Evolutionary conservation across 805 yeast species (phyloP), one percentile per base, ranked within the genome.

Genomic region (Metschnikowia similis): DNA sequence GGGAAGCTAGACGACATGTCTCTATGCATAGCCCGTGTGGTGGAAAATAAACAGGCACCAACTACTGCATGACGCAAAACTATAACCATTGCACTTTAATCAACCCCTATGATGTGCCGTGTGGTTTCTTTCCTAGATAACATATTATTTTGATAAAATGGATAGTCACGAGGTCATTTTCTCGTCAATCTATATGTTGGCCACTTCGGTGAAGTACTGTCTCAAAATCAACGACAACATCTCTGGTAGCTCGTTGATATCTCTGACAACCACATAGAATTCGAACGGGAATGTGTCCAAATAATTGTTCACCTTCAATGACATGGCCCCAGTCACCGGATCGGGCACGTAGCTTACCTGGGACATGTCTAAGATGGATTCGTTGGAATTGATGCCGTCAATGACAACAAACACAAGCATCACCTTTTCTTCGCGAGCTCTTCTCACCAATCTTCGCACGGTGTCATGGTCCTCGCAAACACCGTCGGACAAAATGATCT

Each of bases 251-350:
- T 92, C 98, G 43, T 78, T 78, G 57, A 95, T 87, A 62, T 92
- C 83, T 58, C 87, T 84, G 27, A 94, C 97, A 57, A 95, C 92
- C 51, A 92, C 97, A 64, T 92, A 94, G 65, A 87, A 94, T 64
- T 94, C 98, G 69, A 94, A 94, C 59, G 99, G 98, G 84, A 94
- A 94, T 29, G 87, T 80, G 59, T 92, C 97, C 66, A 94, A 77
- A 62, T 94, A 94, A 58, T 84, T 87, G 52, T 82, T 84, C 51
- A 94, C 94, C 63, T 85, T 78, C 55, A 95, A 72, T 41, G 80
- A 79, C 82, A 82, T 77, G 50, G 78, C 79, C 2, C 97, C 97
- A 46, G 74, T 71, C 11, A 69, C 74, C 9, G 67, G 58, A 63
- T 85, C 92, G 3, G 84, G 75, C n/a, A 77, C 79, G 61, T 91